phyloP scores from a whole-genome alignment of 305 asterid genomes.

The Fraxinus greggii region DNA sequence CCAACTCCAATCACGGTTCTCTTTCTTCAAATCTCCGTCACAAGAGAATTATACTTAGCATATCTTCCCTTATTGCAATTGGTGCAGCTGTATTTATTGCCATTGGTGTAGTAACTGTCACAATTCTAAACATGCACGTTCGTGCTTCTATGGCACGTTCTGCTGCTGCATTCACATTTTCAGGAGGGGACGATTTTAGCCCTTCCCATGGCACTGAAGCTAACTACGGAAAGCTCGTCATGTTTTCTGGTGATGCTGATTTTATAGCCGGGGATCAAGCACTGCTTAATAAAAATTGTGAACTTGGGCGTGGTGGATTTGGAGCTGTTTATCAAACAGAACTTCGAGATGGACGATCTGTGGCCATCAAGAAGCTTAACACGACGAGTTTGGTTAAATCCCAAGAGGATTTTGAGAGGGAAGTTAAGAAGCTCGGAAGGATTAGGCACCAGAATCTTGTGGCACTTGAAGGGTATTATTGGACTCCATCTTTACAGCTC shows the following conservation, averaged over 20 bases:
- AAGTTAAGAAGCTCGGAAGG: slow-evolving; percentile 58
- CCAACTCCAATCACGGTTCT: slow-evolving; percentile 49
- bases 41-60: slow-evolving; percentile 62
- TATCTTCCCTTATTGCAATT: slow-evolving; percentile 82
- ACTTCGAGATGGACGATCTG: slow-evolving; percentile 51
- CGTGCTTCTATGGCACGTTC: slow-evolving; percentile 51
- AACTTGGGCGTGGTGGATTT: slow-evolving; percentile 81
- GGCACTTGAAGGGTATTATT: slow-evolving; percentile 71
- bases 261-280: slow-evolving; percentile 61
- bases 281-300: slow-evolving; percentile 65
- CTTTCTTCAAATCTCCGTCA: slow-evolving; percentile 45
- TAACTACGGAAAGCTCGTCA: slow-evolving; percentile 74
- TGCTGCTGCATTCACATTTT: slow-evolving; percentile 50
- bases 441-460: slow-evolving; percentile 60
- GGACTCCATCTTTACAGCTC: slow-evolving; percentile 83
- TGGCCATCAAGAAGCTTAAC: slow-evolving; percentile 78
- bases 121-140: slow-evolving; percentile 66
- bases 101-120: slow-evolving; percentile 69
- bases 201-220: slow-evolving; percentile 59
- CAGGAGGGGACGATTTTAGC: slow-evolving; percentile 66
- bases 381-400: slow-evolving; percentile 63
- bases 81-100: slow-evolving; percentile 87
- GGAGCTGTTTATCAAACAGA: slow-evolving; percentile 68
- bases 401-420: slow-evolving; percentile 74
- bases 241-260: slow-evolving; percentile 76